Evolutionary conservation across 1,284 basidiomycete genomes (phyloP), one percentile per base, ranked within the genome.

Genomic region (Mixia osmundae): DNA sequence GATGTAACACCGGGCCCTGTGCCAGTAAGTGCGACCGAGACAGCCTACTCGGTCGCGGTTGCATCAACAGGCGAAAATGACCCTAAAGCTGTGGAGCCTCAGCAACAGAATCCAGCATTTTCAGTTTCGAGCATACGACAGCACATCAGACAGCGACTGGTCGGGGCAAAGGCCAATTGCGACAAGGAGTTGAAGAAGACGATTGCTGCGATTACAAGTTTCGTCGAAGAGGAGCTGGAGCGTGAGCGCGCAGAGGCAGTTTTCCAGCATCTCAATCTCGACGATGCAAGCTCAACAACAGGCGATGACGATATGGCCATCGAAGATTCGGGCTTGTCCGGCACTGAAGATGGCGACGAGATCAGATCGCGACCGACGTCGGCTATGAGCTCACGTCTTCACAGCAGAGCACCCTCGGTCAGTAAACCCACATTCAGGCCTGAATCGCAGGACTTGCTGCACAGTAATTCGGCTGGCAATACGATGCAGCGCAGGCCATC

Each of bases 141-240:
- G 41, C 87, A 95, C 61, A 80, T 95, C 50, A 80, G 78, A 32
- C 71, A 83, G 48, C 75, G 89, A 38, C 71, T 95, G 55, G 77
- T 76, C 56, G 75, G 75, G 1, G 85, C 89, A 40, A 97, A 97
- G 63, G 72, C 76, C 37, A 76, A 79, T 47, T 97, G 89, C 62
- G 85, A 97, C 66, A 77, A 77, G 59, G 83, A 91, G 52, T 68
- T 97, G 9, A 72, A 75, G 52, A 74, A 79, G 49, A 78, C 94
- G 50, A 78, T 89, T 37, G 74, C 78, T 54, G 78, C 73, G 40
- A 85, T 97, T 62, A 89, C 87, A 42, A 60, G 70, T 21, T 94
- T 82, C 59, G 91, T 94, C 47, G 89, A 97, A 58, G 74, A 82
- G 50, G 69, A 74, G 45, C 66, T 89, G 43, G 58, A 73, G 52